A percentile compares a stretch with the other conserved stretches of the same genome.
Conservation (phyloP, 768 basidiomycete species). For the Neoboletus magnificus region DNA sequence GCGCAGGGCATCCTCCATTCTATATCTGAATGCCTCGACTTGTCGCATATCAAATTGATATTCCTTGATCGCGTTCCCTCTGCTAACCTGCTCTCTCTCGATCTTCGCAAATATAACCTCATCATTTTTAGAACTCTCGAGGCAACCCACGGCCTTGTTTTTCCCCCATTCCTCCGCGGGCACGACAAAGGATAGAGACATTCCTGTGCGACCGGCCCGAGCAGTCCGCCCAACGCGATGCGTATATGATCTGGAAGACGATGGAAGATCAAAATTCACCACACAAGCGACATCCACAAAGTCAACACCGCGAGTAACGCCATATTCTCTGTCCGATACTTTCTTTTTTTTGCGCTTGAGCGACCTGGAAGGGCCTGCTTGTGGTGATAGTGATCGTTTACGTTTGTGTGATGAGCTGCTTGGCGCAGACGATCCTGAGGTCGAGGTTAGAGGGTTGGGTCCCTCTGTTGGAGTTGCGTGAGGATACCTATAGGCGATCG, state of each 20-base stretch:
- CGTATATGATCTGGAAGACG: conserved; percentile 82
- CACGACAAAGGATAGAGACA: conserved; percentile 88
- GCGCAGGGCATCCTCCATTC: conserved; percentile 94
- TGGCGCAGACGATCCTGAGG: conserved; percentile 7
- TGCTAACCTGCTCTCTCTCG: conserved; percentile 65
- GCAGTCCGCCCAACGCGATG: conserved; percentile 97
- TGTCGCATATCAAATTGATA: conserved; percentile 95
- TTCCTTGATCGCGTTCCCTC: conserved; percentile 64
- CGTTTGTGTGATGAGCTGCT: conserved; percentile 46
- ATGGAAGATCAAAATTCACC: conserved; percentile 96
- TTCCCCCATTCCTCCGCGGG: conserved; percentile 65
- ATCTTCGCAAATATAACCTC: conserved; percentile 66
- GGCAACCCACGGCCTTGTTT: conserved; percentile 66
- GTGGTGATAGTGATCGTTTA: conserved; percentile 48
- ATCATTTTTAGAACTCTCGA: conserved; percentile 70
- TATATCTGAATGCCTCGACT: conserved; percentile 95
- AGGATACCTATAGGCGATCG: conserved; percentile 27
- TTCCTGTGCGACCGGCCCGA: conserved; percentile 89
- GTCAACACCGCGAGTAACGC: conserved; percentile 93
- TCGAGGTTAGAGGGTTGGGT: conserved; percentile 30
- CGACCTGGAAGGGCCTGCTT: conserved; percentile 37
- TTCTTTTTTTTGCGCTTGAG: conserved; percentile 53
- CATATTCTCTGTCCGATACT: conserved; percentile 71
- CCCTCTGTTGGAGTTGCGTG: conserved; percentile 39
- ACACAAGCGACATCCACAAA: conserved; percentile 97